Evolutionary conservation across 108 stramenopile genomes (phyloP), one percentile per base, ranked within the genome.

Genomic region (Epithemia pelagica): DNA sequence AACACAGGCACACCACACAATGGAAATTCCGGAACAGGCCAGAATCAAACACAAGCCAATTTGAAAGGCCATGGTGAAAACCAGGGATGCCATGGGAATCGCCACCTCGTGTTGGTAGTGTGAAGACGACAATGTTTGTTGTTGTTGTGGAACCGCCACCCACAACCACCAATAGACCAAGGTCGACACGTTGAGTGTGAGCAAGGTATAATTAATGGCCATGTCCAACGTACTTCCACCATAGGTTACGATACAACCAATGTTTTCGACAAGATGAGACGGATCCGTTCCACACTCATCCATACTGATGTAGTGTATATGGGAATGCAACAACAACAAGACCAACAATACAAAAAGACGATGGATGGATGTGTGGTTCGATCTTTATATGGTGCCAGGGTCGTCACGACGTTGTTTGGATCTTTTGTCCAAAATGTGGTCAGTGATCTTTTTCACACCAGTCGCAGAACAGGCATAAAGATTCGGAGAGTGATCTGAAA

Each of bases 11-110:
- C 77, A 78, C 83, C 83, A 84, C 26, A 84, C 65, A 58, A 84
- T 84, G 24, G 78, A 80, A 54, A 84, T 64, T 21, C 83, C 83
- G 55, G 67, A 67, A 65, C 83, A 84, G 5, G 62, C 69, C 28
- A 84, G 20, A 24, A 63, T 55, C 20, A 84, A 65, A 66, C 83
- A 84, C 18, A 84, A 69, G 24, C 25, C 18, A 30, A 80, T 59
- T 61, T 84, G 83, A 58, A 83, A 83, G 32, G 58, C 23, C 25
- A 58, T 51, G 10, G 76, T 75, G 31, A 32, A 37, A 15, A 55
- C 60, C 24, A 70, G 33, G 5, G 55, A 52, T 2, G 28, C 30
- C 29, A 62, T 2, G 1, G 65, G 57, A 1, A 46, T 56, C 2
- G 27, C 25, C 28, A 3, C 2, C 57, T 28, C 54, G 24, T 62